Evolutionary conservation across 441 rosid species (phyloP), one percentile per base, ranked within the genome.

Genomic region (Euphorbia celastroides): DNA sequence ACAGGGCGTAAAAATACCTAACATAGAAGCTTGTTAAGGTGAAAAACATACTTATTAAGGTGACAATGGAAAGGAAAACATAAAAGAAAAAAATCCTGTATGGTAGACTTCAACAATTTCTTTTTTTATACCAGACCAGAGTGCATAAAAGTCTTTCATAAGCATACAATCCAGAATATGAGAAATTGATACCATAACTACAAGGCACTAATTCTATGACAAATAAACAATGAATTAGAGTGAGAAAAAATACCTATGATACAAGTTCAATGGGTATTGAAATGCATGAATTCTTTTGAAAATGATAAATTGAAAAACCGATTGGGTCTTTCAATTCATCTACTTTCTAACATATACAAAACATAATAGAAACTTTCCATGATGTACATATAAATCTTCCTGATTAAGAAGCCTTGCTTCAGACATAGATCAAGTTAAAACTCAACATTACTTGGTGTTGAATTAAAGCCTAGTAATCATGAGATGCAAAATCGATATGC

Each of bases 401-500:
- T 17, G 23, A 50, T 50, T 6, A 26, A 19, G 28, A 51, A 36
- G 12, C n/a, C 30, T 41, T 27, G 61, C 25, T 62, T 27, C 30
- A 62, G 54, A 54, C 32, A 62, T 50, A 31, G 11, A 31, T 14
- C 60, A 23, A 22, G 26, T n/a, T 63, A 28, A 46, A 31, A 30
- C 32, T 38, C 27, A 51, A 32, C 48, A 59, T 28, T 11, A 6
- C 27, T 57, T 28, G 30, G 28, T 60, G 25, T 22, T 31, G 17
- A 14, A 60, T 32, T 34, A 12, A 68, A 60, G 51, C 57, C 51
- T n/a, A 36, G 42, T 14, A 54, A 60, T 69, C 19, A 44, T 46
- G 54, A 61, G n/a, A 32, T 41, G 57, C 61, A 51, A 36, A 34
- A 34, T 5, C 10, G 27, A 9, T 38, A 17, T 28, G 19, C 36